These are phyloP conservation scores for Parmelia sp. DNA, from an alignment of 495 filamentous ascomycete species.

Conservation along the genomic window DNA sequence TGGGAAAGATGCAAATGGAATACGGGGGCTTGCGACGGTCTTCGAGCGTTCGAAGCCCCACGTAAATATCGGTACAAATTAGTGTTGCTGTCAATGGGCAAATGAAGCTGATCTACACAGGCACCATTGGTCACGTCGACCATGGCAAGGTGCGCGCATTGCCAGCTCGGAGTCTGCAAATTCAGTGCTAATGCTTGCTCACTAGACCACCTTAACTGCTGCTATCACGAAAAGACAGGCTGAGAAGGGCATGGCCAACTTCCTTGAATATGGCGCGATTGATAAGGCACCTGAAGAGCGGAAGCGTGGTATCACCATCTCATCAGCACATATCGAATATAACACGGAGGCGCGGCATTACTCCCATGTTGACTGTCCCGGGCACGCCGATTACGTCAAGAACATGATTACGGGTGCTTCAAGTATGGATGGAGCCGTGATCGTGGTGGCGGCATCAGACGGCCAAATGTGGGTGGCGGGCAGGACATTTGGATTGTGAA, in stretches of 20 bases:
- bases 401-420: constrained; percentile 99
- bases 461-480: constrained; percentile 73
- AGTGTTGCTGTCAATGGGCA: background rate
- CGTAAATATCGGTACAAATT: constrained; percentile 79
- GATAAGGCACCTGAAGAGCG: constrained; percentile 99
- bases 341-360: constrained; percentile 87
- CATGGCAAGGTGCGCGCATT: constrained; percentile 77
- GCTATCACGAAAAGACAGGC: constrained; percentile 97
- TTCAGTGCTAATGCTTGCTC: constrained; percentile 9
- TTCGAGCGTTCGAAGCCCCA: constrained; percentile 94
- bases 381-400: constrained; percentile 99
- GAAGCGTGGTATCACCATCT: constrained; percentile 99
- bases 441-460: constrained; percentile 96
- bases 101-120: constrained; percentile 37
- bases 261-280: constrained; percentile 94
- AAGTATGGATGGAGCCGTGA: constrained; percentile 96
- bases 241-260: constrained; percentile 84
- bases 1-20: constrained; percentile 57
- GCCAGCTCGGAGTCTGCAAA: background rate
- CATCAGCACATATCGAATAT: constrained; percentile 97
- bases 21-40: constrained; percentile 65
- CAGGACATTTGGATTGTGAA: background rate
- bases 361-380: constrained; percentile 98
- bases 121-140: constrained; percentile 98
- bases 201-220: constrained; percentile 90